Conservation (phyloP, 495 filamentous ascomycete species). For the Penicillium flavigenum region DNA sequence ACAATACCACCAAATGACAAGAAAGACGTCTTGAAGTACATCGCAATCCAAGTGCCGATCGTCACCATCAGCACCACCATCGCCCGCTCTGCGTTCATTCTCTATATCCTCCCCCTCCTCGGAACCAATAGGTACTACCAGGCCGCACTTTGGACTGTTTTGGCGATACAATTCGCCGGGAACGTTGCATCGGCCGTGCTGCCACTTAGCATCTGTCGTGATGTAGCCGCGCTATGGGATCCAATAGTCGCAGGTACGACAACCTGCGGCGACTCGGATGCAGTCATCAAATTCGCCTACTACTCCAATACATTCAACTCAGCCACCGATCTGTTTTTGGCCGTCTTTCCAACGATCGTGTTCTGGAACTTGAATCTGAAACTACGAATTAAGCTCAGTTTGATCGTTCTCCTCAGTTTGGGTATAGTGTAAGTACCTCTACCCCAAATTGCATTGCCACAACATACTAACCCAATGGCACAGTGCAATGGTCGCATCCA, state of each 20-base stretch:
- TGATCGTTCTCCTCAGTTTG: conserved; percentile 42
- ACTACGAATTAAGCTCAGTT: conserved; percentile 37
- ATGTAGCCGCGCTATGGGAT: conserved; percentile 32
- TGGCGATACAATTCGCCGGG: conserved; percentile 30
- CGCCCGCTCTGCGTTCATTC: conserved; percentile 34
- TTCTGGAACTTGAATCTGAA: conserved; percentile 48
- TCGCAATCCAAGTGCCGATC: conserved; percentile 34
- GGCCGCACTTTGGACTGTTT: conserved; percentile 28
- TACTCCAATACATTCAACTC: conserved; percentile 43
- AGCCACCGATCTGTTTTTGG: conserved; percentile 42
- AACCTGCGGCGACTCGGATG: conserved; percentile 24
- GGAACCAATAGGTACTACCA: conserved; percentile 29
- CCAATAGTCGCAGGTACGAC: conserved; percentile 21
- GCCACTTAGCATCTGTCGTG: conserved; percentile 32
- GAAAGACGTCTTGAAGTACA: conserved; percentile 30
- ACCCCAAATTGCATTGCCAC: background rate
- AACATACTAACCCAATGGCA: conserved; percentile 11
- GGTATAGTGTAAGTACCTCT: conserved; percentile 36
- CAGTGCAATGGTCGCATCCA: conserved; percentile 43
- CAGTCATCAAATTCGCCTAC: conserved; percentile 35
- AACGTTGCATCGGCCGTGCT: conserved; percentile 35
- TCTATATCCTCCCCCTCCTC: conserved; percentile 36
- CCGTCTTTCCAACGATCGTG: conserved; percentile 41
- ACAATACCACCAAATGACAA: conserved; percentile 14
- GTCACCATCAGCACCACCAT: conserved; percentile 37